These are phyloP conservation scores for Ceratocystis huliohia DNA, from an alignment of 2,329 filamentous ascomycete species.

Conservation along the genomic window DNA sequence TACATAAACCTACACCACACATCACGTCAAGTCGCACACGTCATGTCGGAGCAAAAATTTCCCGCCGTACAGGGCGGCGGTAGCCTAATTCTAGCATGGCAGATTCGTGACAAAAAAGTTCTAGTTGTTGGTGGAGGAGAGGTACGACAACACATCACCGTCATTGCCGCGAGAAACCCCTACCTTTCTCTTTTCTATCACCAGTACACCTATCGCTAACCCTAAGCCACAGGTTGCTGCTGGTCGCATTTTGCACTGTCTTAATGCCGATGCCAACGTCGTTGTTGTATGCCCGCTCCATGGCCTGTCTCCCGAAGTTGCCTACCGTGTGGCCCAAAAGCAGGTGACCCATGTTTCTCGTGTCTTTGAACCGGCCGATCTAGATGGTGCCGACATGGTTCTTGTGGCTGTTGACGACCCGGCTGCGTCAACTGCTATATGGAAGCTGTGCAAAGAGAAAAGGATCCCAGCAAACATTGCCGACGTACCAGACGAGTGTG, in stretches of 20 bases:
- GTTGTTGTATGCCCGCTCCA: conserved; percentile 68
- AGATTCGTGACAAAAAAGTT: conserved; percentile 76
- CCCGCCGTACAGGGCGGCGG: conserved; percentile 79
- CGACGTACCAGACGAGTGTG: conserved; percentile 90
- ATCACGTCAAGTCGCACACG: background rate
- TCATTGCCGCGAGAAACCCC: background rate
- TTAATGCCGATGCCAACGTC: conserved; percentile 87
- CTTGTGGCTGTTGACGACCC: conserved; percentile 89
- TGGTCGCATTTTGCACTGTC: conserved; percentile 81
- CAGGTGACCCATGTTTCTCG: conserved; percentile 74
- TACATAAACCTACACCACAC: too few relatives aligned
- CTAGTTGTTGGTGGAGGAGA: conserved; percentile 93
- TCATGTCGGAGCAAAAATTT: conserved; percentile 35
- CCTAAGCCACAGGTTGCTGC: conserved; percentile 62
- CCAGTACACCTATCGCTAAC: background rate
- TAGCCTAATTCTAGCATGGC: conserved; percentile 91
- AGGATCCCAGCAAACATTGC: conserved; percentile 88
- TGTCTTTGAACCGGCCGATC: conserved; percentile 72
- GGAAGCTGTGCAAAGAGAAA: conserved; percentile 79
- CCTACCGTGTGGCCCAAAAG: conserved; percentile 59
- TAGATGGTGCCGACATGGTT: conserved; percentile 75
- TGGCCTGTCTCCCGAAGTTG: conserved; percentile 80
- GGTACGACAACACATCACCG: conserved; percentile 36
- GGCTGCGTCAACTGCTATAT: conserved; percentile 76
- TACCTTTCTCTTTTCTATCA: background rate